These are phyloP conservation scores for Halteria grandinella DNA, from an alignment of 73 alveolate genomes.

Conservation along the genomic window DNA sequence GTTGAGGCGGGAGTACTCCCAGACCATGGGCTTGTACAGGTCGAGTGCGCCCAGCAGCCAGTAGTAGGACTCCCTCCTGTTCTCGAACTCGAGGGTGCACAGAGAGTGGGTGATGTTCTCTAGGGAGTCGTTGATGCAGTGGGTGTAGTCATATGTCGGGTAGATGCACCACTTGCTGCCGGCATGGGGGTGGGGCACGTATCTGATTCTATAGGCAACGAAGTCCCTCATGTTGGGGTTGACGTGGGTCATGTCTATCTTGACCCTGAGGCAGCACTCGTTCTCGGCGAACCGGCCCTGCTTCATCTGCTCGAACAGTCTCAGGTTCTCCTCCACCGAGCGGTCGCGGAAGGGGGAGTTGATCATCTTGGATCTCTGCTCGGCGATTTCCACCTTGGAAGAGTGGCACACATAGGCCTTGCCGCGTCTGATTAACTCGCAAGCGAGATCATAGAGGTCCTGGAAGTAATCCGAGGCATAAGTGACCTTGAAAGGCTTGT, in stretches of 20 bases:
- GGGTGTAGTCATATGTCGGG: constrained; percentile 98
- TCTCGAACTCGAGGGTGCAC: constrained; percentile 98
- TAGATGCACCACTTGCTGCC: constrained; percentile 98
- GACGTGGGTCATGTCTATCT: constrained; percentile 90
- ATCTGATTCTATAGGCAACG: constrained; percentile 97
- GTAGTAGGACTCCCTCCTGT: constrained; percentile 98
- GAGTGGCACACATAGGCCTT: constrained; percentile 93
- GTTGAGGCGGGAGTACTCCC: constrained; percentile 99
- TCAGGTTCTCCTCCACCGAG: constrained; percentile 92
- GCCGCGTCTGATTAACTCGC: constrained; percentile 89
- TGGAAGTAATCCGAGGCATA: constrained; percentile 95
- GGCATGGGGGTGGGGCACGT: constrained; percentile 98
- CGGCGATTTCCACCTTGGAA: constrained; percentile 77
- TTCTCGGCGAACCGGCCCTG: constrained; percentile 95
- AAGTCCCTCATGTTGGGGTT: constrained; percentile 99
- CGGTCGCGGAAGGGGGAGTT: constrained; percentile 96
- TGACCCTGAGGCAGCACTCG: constrained; percentile 96
- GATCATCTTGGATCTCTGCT: constrained; percentile 78
- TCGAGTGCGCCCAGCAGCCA: constrained; percentile 98
- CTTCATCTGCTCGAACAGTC: constrained; percentile 94
- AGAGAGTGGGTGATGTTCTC: constrained; percentile 97
- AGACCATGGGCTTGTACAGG: constrained; percentile 95
- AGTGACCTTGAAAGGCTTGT: constrained; percentile 93
- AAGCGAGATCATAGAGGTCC: constrained; percentile 92
- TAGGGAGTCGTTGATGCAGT: constrained; percentile 94